phyloP scores from a whole-genome alignment of 768 basidiomycete genomes.

The Xerocomellus dryophilus region DNA sequence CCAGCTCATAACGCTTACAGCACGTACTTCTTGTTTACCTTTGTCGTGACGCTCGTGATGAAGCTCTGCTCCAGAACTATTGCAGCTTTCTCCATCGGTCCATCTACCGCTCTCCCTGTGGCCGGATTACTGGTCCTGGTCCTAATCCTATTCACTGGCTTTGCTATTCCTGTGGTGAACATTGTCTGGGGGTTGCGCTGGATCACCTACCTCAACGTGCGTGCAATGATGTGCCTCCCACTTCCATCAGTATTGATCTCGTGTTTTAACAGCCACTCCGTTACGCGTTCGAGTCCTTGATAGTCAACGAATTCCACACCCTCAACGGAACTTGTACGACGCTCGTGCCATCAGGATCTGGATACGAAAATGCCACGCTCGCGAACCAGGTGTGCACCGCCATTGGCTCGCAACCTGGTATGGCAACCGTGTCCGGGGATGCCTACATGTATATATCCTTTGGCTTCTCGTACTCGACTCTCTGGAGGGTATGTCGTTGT shows the following conservation, averaged over 20 bases:
- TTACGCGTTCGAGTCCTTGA: constrained; percentile 23
- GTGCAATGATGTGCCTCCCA: constrained; percentile 33
- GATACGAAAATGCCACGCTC: constrained; percentile 32
- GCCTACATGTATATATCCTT: constrained; percentile 37
- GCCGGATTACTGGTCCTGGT: constrained; percentile 36
- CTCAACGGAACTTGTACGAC: constrained; percentile 35
- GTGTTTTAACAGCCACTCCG: constrained; percentile 29
- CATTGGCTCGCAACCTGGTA: constrained; percentile 40
- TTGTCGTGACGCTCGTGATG: constrained; percentile 58
- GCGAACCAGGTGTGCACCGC: constrained; percentile 44
- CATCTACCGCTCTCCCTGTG: constrained; percentile 45
- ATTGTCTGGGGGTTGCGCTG: constrained; percentile 16
- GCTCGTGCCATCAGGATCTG: constrained; percentile 33
- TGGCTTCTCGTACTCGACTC: constrained; percentile 24
- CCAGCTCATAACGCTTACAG: constrained; percentile 44
- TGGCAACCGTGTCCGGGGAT: constrained; percentile 40
- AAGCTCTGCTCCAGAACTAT: constrained; percentile 70
- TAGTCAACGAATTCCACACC: constrained; percentile 51
- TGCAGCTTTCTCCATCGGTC: constrained; percentile 51
- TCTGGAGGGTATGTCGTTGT: constrained; percentile 34
- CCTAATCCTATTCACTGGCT: constrained; percentile 44
- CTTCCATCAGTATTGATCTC: constrained; percentile 31
- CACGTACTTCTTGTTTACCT: constrained; percentile 52
- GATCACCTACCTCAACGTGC: constrained; percentile 21
- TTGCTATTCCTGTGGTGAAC: constrained; percentile 27